phyloP scores from a whole-genome alignment of 1,284 basidiomycete species.

The Apiotrichum gamsii region DNA sequence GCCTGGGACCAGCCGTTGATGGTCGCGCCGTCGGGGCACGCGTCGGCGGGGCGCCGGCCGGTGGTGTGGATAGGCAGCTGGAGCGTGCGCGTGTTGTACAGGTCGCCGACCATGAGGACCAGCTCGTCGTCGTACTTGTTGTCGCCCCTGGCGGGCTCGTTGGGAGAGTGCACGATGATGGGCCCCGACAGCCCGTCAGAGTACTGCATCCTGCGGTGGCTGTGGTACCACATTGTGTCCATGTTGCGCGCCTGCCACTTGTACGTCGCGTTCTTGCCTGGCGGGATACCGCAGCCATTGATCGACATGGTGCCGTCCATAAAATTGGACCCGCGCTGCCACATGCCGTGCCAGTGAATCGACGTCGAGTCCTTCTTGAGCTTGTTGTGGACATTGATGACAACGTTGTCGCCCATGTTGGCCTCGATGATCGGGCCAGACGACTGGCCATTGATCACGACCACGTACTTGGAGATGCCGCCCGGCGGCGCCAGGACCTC shows the following conservation, averaged over 20 bases:
- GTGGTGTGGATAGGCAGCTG: constrained; percentile 9
- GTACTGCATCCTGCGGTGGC: constrained; percentile 33
- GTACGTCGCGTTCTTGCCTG: constrained; percentile 50
- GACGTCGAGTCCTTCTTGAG: constrained; percentile 41
- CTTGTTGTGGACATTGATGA: constrained; percentile 49
- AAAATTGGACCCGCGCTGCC: constrained; percentile 45
- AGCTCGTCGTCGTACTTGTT: constrained; percentile 20
- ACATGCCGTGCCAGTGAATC: constrained; percentile 51
- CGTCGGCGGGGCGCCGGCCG: constrained; percentile 22
- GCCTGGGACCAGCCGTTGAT: constrained; percentile 23
- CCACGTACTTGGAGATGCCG: constrained; percentile 47
- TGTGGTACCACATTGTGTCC: constrained; percentile 50
- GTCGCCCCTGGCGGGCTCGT: constrained; percentile 16
- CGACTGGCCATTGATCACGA: constrained; percentile 51
- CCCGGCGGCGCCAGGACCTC: constrained; percentile 43
- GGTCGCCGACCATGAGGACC: constrained; percentile 17
- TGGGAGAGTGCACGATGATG: constrained; percentile 39
- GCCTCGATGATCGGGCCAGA: constrained; percentile 53
- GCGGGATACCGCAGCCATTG: constrained; percentile 52
- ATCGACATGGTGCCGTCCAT: constrained; percentile 51
- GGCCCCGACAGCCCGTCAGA: constrained; percentile 52
- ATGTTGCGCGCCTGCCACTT: constrained; percentile 46
- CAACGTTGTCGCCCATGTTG: constrained; percentile 50
- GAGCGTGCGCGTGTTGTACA: constrained; percentile 18
- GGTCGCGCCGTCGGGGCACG: constrained; percentile 18